A percentile compares a stretch with the other conserved stretches of the same genome.
phyloP scores from a whole-genome alignment of 495 filamentous ascomycete species.

The Penicillium canariense region DNA sequence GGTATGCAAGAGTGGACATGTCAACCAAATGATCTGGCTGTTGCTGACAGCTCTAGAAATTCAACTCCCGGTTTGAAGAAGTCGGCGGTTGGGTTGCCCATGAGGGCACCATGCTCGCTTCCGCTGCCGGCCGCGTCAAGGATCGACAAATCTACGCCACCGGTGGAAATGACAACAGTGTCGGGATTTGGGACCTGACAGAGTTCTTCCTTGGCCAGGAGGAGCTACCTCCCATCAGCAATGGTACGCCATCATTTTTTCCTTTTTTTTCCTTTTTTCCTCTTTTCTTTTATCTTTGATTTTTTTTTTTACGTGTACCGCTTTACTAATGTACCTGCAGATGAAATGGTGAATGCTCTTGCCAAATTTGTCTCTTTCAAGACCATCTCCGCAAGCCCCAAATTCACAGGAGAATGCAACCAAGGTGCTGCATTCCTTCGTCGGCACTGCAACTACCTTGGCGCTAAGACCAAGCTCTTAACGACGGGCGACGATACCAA shows the following conservation, averaged over 20 bases:
- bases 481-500: constrained; percentile 73
- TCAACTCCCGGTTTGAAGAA: constrained; percentile 85
- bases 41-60: constrained; percentile 51
- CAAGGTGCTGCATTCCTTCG: constrained; percentile 89
- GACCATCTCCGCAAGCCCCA: constrained; percentile 80
- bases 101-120: constrained; percentile 82
- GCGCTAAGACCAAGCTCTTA: constrained; percentile 82
- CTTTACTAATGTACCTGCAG: constrained; percentile 32
- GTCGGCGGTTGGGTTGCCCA: constrained; percentile 83
- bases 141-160: constrained; percentile 79
- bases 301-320: not conserved
- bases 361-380: constrained; percentile 84
- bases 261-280: not conserved
- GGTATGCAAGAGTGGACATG: constrained; percentile 55
- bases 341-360: constrained; percentile 80
- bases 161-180: constrained; percentile 87
- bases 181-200: constrained; percentile 83
- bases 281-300: too few species aligned
- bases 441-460: constrained; percentile 83
- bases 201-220: constrained; percentile 47
- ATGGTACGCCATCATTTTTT: constrained; percentile 49
- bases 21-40: not conserved
- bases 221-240: constrained; percentile 54
- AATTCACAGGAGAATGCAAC: constrained; percentile 85
- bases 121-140: constrained; percentile 64